phyloP scores from a whole-genome alignment of 2,329 filamentous ascomycete genomes.

The Colletotrichum noveboracense region DNA sequence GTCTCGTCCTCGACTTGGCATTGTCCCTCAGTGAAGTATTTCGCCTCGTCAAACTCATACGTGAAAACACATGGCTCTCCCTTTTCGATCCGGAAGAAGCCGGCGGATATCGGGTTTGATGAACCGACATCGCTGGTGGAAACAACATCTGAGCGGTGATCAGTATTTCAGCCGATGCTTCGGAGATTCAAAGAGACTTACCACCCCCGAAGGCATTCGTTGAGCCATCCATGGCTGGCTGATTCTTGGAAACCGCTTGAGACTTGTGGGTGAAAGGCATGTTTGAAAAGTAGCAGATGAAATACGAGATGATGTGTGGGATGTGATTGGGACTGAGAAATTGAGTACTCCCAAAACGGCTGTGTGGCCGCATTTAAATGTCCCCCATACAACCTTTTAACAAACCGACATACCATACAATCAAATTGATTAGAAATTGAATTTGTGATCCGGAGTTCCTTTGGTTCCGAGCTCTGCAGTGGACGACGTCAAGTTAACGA shows the following conservation, averaged over 20 bases:
- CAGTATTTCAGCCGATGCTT: not conserved
- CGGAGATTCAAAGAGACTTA: not conserved
- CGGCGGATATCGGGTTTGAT: not conserved
- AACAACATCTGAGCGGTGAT: not conserved
- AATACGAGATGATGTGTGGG: accelerated
- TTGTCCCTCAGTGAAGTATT: not conserved
- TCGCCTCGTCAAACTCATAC: not conserved
- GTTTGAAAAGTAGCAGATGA: not conserved
- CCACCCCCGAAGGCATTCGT: not conserved
- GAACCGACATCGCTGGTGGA: not conserved
- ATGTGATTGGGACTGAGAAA: not conserved
- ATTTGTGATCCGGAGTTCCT: not conserved
- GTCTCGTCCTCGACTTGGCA: not conserved
- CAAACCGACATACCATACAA: not conserved
- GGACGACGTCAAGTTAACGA: not conserved
- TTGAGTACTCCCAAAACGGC: not conserved
- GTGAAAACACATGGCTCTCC: not conserved
- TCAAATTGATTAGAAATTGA: not conserved
- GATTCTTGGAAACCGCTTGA: not conserved
- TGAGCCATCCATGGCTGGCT: not conserved
- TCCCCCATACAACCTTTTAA: accelerated
- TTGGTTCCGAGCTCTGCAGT: not conserved
- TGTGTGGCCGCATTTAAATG: not conserved
- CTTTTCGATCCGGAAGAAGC: not conserved
- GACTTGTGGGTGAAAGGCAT: not conserved